phyloP scores from a whole-genome alignment of 805 yeast species.

The Ogataea polymorpha region DNA sequence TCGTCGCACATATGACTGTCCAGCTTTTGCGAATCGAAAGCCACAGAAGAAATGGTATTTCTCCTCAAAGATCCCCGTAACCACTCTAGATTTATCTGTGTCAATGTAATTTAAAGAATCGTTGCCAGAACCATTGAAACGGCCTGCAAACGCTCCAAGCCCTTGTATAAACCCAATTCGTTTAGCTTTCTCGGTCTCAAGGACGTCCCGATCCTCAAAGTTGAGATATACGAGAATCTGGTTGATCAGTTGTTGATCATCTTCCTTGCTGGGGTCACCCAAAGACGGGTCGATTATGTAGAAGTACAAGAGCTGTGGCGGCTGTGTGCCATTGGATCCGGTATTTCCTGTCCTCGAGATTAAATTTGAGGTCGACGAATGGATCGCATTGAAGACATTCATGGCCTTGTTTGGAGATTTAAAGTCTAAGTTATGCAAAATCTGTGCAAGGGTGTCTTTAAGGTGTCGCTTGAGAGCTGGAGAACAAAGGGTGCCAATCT shows the following conservation, averaged over 20 bases:
- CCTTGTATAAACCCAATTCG: constrained; percentile 30
- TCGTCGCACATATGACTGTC: constrained; percentile 17
- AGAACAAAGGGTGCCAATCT: no score
- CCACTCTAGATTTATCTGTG: constrained; percentile 32
- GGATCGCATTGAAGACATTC: constrained; percentile 23
- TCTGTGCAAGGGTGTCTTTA: not conserved
- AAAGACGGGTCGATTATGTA: constrained; percentile 22
- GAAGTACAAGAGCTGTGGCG: constrained; percentile 23
- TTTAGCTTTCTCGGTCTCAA: constrained; percentile 22
- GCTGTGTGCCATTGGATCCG: not conserved
- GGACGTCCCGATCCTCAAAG: constrained; percentile 19
- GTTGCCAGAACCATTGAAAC: constrained; percentile 14
- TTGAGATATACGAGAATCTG: constrained; percentile 27
- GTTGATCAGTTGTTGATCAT: constrained; percentile 17
- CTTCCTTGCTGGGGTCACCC: constrained; percentile 18
- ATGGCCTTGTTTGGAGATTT: constrained; percentile 4
- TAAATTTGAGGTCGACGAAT: constrained; percentile 18
- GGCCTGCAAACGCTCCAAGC: constrained; percentile 24
- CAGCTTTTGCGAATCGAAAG: constrained; percentile 18
- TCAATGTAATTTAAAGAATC: constrained; percentile 24
- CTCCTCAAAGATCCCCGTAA: constrained; percentile 30
- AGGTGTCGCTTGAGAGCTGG: no score
- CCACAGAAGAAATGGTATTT: constrained; percentile 35
- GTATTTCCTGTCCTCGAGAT: constrained; percentile 3
- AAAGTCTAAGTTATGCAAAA: not conserved